Evolutionary conservation across 2,329 filamentous ascomycete genomes (phyloP), one percentile per base, ranked within the genome.

Genomic region (Curvularia hawaiiensis): DNA sequence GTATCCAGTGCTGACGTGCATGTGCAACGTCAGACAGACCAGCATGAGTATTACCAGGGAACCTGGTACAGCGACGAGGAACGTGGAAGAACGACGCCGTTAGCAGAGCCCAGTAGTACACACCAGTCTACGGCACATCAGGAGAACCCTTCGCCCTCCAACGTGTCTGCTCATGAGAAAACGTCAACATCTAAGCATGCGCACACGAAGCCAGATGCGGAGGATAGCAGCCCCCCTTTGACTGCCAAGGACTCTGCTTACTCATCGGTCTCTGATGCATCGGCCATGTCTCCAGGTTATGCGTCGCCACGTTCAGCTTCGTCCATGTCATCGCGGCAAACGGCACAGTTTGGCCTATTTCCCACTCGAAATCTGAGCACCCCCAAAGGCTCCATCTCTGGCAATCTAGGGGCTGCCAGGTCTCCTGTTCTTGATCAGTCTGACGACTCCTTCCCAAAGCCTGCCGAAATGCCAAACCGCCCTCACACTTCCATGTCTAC

Each of bases 221-320:
- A 55, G 10, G 69, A 72, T 28, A 60, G 59, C 47, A 75, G 71
- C 54, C 72, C 73, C n/a, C 69, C 67, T 6, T 60, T 69, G 56
- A 73, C 72, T 6, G 72, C 71, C 28, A 74, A 75, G 56, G 75
- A 77, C 47, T 77, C 75, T 28, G 75, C 75, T 6, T 77, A 77
- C 58, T 76, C 74, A 47, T 77, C 75, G 9, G 64, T 75, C 24
- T 75, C 74, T 20, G 72, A 71, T 40, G 69, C 67, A 28, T 75
- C 74, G 6, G 67, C 66, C 46, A 65, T 70, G 45, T 74, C 71
- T 20, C 72, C 72, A 3, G 63, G 61, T 20, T 56, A 50, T 24
- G 59, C 58, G 18, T 64, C 69, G 41, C 65, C 70, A 20, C 71
- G 71, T 20, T 73, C 72, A 14, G 65, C 66, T 3, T 74, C 72